A percentile compares a stretch with the other conserved stretches of the same genome.
Evolutionary conservation across 2,329 filamentous ascomycete species (phyloP).

Genomic region (Ascochyta koolunga): DNA sequence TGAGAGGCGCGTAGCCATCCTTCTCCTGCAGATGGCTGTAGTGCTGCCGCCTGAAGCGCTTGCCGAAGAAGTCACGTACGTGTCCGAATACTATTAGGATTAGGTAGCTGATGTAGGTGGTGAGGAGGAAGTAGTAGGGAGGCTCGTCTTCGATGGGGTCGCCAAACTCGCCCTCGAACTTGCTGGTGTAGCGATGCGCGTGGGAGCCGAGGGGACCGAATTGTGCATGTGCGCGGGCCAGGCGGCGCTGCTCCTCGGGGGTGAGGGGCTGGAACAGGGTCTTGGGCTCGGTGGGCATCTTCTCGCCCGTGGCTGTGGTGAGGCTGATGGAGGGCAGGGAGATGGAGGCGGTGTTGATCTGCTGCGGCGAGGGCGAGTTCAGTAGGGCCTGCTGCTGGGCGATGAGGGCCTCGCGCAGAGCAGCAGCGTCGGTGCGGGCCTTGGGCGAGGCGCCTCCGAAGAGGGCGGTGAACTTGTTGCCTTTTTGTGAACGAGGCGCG

Average conservation of each 20-base stretch:
- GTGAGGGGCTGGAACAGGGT: constrained; percentile 89
- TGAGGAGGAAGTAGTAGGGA: constrained; percentile 94
- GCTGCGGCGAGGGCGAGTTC: constrained; percentile 66
- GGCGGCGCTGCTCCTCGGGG: constrained; percentile 77
- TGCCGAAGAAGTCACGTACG: constrained; percentile 96
- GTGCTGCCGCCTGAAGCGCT: constrained; percentile 85
- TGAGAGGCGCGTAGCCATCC: constrained; percentile 92
- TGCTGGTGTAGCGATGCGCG: constrained; percentile 86
- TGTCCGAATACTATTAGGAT: constrained; percentile 95
- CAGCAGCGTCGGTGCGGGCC: constrained; percentile 66
- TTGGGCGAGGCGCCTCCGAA: constrained; percentile 83
- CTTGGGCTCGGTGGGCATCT: constrained; percentile 72
- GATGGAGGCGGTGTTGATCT: constrained; percentile 73
- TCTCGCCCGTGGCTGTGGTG: constrained; percentile 82
- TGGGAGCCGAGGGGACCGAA: constrained; percentile 85
- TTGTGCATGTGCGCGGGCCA: constrained; percentile 82
- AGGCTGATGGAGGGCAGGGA: constrained; percentile 90
- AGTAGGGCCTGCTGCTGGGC: constrained; percentile 65
- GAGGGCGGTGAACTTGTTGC: constrained; percentile 76
- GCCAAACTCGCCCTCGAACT: constrained; percentile 80
- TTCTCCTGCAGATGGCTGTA: constrained; percentile 82
- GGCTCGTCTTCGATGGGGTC: constrained; percentile 92
- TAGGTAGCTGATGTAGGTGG: constrained; percentile 97
- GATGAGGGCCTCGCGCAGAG: constrained; percentile 71
- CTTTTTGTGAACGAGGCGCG: constrained; percentile 65